These are phyloP conservation scores for Collybia nuda DNA, from an alignment of 768 basidiomycete genomes.

Conservation along the genomic window DNA sequence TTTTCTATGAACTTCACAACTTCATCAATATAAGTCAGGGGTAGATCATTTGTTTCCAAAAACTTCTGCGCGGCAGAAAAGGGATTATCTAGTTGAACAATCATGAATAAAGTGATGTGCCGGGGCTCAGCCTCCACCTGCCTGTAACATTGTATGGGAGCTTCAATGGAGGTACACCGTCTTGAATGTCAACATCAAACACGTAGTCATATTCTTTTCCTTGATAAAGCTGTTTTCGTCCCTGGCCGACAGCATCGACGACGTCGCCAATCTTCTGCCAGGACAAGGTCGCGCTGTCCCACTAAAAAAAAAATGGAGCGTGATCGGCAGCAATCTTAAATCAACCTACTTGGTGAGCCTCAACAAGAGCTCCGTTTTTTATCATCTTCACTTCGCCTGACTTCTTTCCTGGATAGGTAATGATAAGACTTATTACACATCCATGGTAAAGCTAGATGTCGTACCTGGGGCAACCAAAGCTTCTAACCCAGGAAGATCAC, in stretches of 20 bases:
- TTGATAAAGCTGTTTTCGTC: slow-evolving; percentile 87
- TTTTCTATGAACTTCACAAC: slow-evolving; percentile 93
- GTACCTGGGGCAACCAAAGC: slow-evolving; percentile 71
- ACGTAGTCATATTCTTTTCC: slow-evolving; percentile 99
- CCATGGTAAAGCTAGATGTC: slow-evolving; percentile 13
- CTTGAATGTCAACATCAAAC: slow-evolving; percentile 97
- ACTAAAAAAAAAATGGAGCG: slow-evolving; percentile 44
- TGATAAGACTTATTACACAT: background rate
- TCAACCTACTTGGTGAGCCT: slow-evolving; percentile 80
- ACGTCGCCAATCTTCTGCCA: slow-evolving; percentile 98
- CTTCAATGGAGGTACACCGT: slow-evolving; percentile 90
- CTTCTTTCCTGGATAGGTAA: slow-evolving; percentile 66
- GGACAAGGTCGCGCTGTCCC: slow-evolving; percentile 63
- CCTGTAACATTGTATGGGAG: slow-evolving; percentile 91
- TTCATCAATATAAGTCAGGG: slow-evolving; percentile 80
- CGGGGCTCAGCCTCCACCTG: slow-evolving; percentile 28
- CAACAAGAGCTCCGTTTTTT: slow-evolving; percentile 73
- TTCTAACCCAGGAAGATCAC: slow-evolving; percentile 86
- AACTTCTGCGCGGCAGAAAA: slow-evolving; percentile 89
- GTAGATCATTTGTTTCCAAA: slow-evolving; percentile 79
- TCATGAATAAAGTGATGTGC: background rate
- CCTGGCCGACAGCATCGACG: slow-evolving; percentile 89
- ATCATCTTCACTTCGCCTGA: slow-evolving; percentile 94
- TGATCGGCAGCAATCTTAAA: background rate
- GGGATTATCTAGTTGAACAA: slow-evolving; percentile 70